These are phyloP conservation scores for Kurtzmaniella quercitrusa DNA, from an alignment of 1,139 yeast species.

Conservation along the genomic window DNA sequence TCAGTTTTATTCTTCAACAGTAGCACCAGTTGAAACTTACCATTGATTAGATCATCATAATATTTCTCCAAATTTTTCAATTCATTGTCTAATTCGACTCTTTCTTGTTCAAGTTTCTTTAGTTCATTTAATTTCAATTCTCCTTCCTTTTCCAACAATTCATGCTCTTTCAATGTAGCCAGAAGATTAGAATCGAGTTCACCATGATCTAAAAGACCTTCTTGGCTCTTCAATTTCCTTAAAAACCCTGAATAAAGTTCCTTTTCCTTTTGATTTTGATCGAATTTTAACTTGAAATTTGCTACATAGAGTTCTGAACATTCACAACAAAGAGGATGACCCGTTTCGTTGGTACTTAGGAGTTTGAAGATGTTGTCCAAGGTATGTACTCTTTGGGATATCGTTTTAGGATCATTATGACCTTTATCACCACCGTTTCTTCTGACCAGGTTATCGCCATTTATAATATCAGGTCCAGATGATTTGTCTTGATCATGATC, in stretches of 20 bases:
- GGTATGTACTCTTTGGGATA: slow-evolving; percentile 45
- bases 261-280: slow-evolving; percentile 71
- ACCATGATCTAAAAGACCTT: slow-evolving; percentile 10
- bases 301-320: slow-evolving; percentile 69
- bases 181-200: slow-evolving; percentile 34
- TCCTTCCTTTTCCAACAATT: slow-evolving; percentile 29
- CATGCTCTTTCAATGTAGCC: slow-evolving; percentile 38
- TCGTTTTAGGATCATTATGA: slow-evolving; percentile 12
- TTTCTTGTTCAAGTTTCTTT: slow-evolving; percentile 38
- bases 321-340: slow-evolving; percentile 83
- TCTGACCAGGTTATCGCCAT: neutral
- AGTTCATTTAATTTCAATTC: slow-evolving; percentile 39
- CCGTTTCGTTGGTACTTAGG: slow-evolving; percentile 59
- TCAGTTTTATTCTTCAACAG: slow-evolving; percentile 49
- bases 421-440: too few species aligned
- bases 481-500: neutral
- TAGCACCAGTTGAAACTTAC: slow-evolving; percentile 42
- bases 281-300: slow-evolving; percentile 68
- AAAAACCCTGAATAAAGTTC: slow-evolving; percentile 74
- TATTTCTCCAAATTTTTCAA: slow-evolving; percentile 35
- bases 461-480: neutral
- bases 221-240: slow-evolving; percentile 59
- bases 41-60: slow-evolving; percentile 29
- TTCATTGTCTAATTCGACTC: slow-evolving; percentile 36
- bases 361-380: slow-evolving; percentile 62